Evolutionary conservation across 345 rosid genomes (phyloP).

Genomic region (Chamaenerion angustifolium): DNA sequence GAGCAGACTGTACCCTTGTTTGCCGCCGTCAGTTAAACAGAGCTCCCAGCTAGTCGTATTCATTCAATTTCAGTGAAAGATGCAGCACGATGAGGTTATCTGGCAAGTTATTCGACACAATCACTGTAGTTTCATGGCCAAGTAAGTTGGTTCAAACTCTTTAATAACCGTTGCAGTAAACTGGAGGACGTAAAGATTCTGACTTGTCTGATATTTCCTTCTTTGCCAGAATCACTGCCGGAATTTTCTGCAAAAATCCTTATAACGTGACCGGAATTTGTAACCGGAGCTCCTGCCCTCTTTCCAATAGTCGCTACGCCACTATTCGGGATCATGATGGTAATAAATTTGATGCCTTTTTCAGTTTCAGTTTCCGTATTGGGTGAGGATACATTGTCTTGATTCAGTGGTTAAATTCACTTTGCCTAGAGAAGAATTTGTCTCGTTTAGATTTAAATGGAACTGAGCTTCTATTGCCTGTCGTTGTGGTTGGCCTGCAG

Average conservation of each 20-base stretch:
- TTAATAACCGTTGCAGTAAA: no score
- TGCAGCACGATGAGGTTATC: conserved; percentile 97
- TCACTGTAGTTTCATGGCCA: conserved; percentile 95
- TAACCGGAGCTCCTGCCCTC: conserved; percentile 95
- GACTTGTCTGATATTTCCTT: no score
- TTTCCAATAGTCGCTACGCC: conserved; percentile 90
- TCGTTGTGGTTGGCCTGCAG: conserved; percentile 20
- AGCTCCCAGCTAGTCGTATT: no score
- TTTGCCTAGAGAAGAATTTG: no score
- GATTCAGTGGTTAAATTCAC: no score
- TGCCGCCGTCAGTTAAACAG: no score
- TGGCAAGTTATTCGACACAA: conserved; percentile 97
- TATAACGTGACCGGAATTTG: conserved; percentile 90
- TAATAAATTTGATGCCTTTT: conserved; percentile 12
- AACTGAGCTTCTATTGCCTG: not conserved
- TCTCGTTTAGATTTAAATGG: no score
- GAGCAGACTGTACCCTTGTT: no score
- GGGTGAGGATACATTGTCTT: no score
- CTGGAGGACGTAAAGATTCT: no score
- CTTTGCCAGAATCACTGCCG: no score
- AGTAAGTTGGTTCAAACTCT: conserved; percentile 22
- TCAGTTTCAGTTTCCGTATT: not conserved
- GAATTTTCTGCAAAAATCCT: conserved; percentile 69
- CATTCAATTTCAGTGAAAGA: conserved; percentile 12
- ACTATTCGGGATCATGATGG: conserved; percentile 89